A percentile compares a stretch with the other conserved stretches of the same genome.
Conservation (phyloP, 495 filamentous ascomycete genomes). For the Podospora anserina region DNA sequence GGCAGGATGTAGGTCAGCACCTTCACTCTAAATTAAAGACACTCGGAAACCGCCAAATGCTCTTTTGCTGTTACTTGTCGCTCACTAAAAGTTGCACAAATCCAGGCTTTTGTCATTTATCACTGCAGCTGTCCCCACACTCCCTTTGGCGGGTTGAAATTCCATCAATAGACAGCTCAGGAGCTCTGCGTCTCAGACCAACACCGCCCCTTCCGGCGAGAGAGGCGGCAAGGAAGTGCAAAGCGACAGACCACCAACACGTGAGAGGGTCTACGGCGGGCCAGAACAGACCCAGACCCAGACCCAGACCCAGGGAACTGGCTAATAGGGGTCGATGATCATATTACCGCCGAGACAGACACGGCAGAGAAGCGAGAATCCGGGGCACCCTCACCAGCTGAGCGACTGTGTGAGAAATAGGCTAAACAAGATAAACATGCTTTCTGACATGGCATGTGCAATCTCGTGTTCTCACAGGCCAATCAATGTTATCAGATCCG, state of each 20-base stretch:
- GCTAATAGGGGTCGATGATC: constrained; percentile 3
- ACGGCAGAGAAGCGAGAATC: constrained; percentile 4
- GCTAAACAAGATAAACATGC: background rate
- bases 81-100: background rate
- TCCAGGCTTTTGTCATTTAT: background rate
- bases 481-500: background rate
- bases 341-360: constrained; percentile 1
- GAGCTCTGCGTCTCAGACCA: background rate
- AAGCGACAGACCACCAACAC: background rate
- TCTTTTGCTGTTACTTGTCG: background rate
- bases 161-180: background rate
- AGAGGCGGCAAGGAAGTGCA: background rate
- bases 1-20: background rate
- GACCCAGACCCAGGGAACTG: constrained; percentile 1
- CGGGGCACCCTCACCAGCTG: background rate
- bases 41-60: background rate
- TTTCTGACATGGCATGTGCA: constrained; percentile 4
- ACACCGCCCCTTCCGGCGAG: background rate
- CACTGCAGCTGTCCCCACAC: background rate
- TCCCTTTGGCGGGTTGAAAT: background rate
- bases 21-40: background rate
- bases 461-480: background rate
- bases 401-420: background rate
- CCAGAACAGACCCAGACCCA: background rate
- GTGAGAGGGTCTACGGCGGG: background rate